These are phyloP conservation scores for Trichopus zeylanicus DNA, from an alignment of 116 monocot species.

Conservation along the genomic window DNA sequence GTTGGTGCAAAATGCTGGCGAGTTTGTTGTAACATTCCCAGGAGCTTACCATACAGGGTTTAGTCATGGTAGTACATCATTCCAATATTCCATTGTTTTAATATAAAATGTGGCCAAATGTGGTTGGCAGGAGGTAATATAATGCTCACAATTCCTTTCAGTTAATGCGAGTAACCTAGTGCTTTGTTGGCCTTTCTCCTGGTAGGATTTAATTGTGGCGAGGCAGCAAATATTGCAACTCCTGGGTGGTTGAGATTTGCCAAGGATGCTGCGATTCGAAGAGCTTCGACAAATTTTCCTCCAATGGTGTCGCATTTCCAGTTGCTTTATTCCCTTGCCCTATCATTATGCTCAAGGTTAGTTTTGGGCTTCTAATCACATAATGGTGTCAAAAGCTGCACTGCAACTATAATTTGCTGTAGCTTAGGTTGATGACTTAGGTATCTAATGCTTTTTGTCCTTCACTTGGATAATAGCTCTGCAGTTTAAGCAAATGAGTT, in stretches of 20 bases:
- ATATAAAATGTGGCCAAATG: not conserved
- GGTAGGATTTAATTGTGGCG: conserved; percentile 78
- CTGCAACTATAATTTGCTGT: not conserved
- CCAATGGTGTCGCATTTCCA: conserved; percentile 89
- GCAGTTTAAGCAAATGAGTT: too few relatives aligned
- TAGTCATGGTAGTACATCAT: conserved; percentile 52
- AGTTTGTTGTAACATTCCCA: conserved; percentile 91
- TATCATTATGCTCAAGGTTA: conserved; percentile 65
- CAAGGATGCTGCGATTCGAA: conserved; percentile 82
- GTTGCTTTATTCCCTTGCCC: conserved; percentile 66
- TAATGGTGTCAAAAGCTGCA: not conserved
- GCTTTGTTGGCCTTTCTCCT: not conserved
- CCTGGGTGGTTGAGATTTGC: conserved; percentile 81
- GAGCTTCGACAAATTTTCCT: conserved; percentile 77
- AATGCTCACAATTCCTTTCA: too few relatives aligned
- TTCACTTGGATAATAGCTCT: too few relatives aligned
- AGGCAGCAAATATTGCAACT: conserved; percentile 88
- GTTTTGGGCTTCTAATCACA: not conserved
- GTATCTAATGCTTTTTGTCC: not conserved
- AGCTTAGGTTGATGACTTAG: not conserved
- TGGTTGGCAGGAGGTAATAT: too few relatives aligned
- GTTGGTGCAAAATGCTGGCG: conserved; percentile 92
- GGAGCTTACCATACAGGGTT: conserved; percentile 84
- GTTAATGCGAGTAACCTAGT: too few relatives aligned
- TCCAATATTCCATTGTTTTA: not conserved